These are phyloP conservation scores for Akanthomyces dipterigenus DNA, from an alignment of 2,329 filamentous ascomycete genomes.

Conservation along the genomic window DNA sequence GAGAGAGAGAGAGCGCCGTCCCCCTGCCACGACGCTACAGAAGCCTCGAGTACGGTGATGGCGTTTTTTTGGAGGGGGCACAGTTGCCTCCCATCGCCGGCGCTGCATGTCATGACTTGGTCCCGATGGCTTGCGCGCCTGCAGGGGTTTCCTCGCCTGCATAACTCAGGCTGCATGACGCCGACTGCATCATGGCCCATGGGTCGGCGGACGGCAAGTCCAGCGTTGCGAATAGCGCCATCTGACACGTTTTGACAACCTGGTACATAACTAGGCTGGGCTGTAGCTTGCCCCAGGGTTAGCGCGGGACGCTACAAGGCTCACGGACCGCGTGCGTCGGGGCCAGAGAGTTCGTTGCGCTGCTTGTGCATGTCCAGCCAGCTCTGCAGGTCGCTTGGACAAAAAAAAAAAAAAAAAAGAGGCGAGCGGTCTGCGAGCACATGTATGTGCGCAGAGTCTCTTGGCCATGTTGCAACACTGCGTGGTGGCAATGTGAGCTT, in stretches of 20 bases:
- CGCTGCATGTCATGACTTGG: too few species aligned
- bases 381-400: slow-evolving; percentile 1
- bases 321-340: slow-evolving; percentile 7
- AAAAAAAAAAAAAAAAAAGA: not conserved
- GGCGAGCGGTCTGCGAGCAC: too few species aligned
- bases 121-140: not conserved
- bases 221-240: slow-evolving; percentile 4
- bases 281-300: not conserved
- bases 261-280: not conserved
- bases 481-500: too few species aligned
- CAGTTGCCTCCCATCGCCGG: not conserved
- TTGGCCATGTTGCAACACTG: too few species aligned
- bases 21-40: not conserved
- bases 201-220: not conserved
- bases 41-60: not conserved
- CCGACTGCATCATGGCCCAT: not conserved
- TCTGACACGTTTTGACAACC: slow-evolving; percentile 9
- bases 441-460: too few species aligned
- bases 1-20: not conserved
- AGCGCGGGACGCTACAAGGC: slow-evolving; percentile 4
- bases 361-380: not conserved
- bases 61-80: not conserved
- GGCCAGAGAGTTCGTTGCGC: not conserved
- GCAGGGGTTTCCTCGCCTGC: not conserved
- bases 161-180: not conserved